Evolutionary conservation across 305 asterid genomes (phyloP), one percentile per base, ranked within the genome.

Genomic region (Fraxinus ornus): DNA sequence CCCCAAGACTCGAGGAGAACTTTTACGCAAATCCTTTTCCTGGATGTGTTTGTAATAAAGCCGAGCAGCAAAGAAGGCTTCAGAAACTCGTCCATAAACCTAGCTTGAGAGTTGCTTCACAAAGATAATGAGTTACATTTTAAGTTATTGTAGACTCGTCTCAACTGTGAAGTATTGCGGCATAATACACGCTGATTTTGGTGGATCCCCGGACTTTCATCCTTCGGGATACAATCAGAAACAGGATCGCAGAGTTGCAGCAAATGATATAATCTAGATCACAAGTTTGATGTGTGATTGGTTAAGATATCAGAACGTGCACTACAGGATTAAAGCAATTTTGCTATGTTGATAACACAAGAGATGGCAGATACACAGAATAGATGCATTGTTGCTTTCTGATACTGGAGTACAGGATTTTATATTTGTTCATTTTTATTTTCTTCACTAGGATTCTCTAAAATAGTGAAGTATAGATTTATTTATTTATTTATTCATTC

Each of bases 21-120:
- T 95, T 95, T 80, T 92, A 92, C 2, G 94, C 98, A 35, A 95
- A 95, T 84, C 98, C 98, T 81, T 88, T 82, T 81, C 98, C 98
- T 0, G 98, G 94, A 76, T 95, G 98, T 81, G 68, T 95, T 52
- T 95, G 98, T 76, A 89, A 87, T 35, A 75, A 62, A 80, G 57
- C 90, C 30, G 70, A 78, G 80, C 79, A 79, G 74, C 57, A 74
- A 49, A 22, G 33, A 35, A 84, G 62, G 66, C 71, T 66, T 22
- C 81, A 19, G 39, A 47, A 60, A 81, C 75, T 78, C 73, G 64
- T 76, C 79, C 70, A 8, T 64, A 79, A 74, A 81, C 81, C 81
- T 30, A 57, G 52, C 15, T 7, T 2, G 9, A 75, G 55, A 79
- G 82, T 73, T 68, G 66, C 84, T 72, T 68, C 81, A 60, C 64